Evolutionary conservation across 2,329 filamentous ascomycete species (phyloP).

Genomic region (Penicillium sp.): DNA sequence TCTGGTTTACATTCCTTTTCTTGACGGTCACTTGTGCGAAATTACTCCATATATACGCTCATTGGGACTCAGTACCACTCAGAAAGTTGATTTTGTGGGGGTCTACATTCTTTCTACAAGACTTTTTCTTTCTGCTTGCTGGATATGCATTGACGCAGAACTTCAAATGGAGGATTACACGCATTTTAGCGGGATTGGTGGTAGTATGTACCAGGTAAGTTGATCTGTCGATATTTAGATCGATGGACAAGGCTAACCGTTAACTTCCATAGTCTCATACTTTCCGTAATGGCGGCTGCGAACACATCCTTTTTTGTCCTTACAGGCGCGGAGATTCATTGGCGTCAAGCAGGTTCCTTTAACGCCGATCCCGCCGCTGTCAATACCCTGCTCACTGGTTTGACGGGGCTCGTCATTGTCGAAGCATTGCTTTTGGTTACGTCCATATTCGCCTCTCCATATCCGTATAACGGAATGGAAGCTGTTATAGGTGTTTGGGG

Average conservation of each 20-base stretch:
- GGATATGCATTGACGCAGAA: slow-evolving; percentile 10
- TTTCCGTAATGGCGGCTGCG: slow-evolving; percentile 34
- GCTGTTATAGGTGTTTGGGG: slow-evolving; percentile 21
- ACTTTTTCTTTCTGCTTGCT: slow-evolving; percentile 16
- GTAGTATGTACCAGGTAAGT: slow-evolving; percentile 11
- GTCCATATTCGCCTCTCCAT: slow-evolving; percentile 25
- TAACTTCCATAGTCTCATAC: slow-evolving; percentile 21
- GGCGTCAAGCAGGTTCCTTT: slow-evolving; percentile 34
- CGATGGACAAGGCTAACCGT: background rate
- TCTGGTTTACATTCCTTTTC: slow-evolving; percentile 21
- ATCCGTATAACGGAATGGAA: slow-evolving; percentile 25
- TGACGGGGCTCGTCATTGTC: slow-evolving; percentile 34
- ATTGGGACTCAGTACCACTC: slow-evolving; percentile 17
- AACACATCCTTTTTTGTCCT: slow-evolving; percentile 36
- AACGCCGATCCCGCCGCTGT: slow-evolving; percentile 35
- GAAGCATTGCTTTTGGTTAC: slow-evolving; percentile 26
- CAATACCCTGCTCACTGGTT: slow-evolving; percentile 32
- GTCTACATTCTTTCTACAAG: slow-evolving; percentile 24
- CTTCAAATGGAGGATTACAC: slow-evolving; percentile 7
- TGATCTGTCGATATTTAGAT: background rate
- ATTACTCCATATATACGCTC: slow-evolving; percentile 23
- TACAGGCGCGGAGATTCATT: slow-evolving; percentile 39
- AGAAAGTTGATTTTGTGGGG: slow-evolving; percentile 20
- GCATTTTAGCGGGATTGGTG: slow-evolving; percentile 5
- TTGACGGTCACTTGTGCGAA: slow-evolving; percentile 22